phyloP scores from a whole-genome alignment of 2,329 filamentous ascomycete genomes.

The Pyricularia grisea region DNA sequence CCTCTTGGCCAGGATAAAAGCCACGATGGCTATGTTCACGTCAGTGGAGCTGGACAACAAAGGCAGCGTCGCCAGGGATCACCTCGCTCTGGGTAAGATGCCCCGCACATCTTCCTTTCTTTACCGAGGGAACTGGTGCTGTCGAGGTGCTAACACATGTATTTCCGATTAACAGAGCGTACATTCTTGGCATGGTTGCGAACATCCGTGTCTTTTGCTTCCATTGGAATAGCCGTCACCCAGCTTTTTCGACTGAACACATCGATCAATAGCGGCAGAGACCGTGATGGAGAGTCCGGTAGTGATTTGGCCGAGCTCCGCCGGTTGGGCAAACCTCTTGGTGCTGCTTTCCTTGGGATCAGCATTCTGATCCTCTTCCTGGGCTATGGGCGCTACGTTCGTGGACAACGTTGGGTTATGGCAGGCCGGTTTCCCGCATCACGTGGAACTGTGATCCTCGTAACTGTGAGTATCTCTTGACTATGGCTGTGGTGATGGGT shows the following conservation, averaged over 20 bases:
- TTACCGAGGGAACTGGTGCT: no score
- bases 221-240: slow-evolving; percentile 74
- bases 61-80: slow-evolving; percentile 73
- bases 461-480: slow-evolving; percentile 21
- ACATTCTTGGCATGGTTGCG: slow-evolving; percentile 82
- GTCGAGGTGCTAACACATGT: not conserved
- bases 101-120: slow-evolving; percentile 1
- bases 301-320: slow-evolving; percentile 31
- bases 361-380: slow-evolving; percentile 66
- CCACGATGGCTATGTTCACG: slow-evolving; percentile 35
- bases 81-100: slow-evolving; percentile 62
- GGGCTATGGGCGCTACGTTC: slow-evolving; percentile 71
- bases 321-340: slow-evolving; percentile 63
- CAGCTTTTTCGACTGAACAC: slow-evolving; percentile 80
- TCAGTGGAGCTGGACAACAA: slow-evolving; percentile 77
- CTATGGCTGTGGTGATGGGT: not conserved
- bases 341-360: slow-evolving; percentile 67
- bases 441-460: slow-evolving; percentile 62
- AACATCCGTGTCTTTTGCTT: slow-evolving; percentile 72
- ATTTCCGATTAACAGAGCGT: not conserved
- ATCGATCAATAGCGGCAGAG: slow-evolving; percentile 33
- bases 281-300: slow-evolving; percentile 10
- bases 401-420: slow-evolving; percentile 71
- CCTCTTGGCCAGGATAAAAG: slow-evolving; percentile 32
- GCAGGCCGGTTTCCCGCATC: slow-evolving; percentile 72